Evolutionary conservation across 2,329 filamentous ascomycete species (phyloP), one percentile per base, ranked within the genome.

Genomic region (Periconia macrospinosa): DNA sequence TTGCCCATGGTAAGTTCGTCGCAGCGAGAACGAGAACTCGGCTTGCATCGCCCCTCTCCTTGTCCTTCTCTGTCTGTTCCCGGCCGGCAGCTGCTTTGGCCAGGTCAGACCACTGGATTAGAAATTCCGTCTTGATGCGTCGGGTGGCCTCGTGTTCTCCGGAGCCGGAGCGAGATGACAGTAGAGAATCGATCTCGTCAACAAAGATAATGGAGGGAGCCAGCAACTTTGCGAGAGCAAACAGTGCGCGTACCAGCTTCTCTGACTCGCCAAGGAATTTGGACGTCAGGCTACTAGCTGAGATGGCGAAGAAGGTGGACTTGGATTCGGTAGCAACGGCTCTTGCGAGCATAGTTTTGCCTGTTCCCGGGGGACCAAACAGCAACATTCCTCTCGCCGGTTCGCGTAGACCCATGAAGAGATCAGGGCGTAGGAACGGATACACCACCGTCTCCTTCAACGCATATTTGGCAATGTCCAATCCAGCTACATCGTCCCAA

Each of bases 131-230:
- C 76, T 99, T 99, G 69, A 97, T 96, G 51, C 94, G 85, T 53
- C 93, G 83, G 0, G 92, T 96, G 1, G 94, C 91, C 75, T 99
- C 94, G 65, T 97, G 90, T 68, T 97, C 94, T 1, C 90, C 88
- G 2, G 87, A 87, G 0, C 91, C 90, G 7, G 89, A 90, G 48
- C 94, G 83, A 15, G 92, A 86, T 1, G 92, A 96, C 0, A 99
- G 81, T 0, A 99, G 78, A 0, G 92, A 96, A 72, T 99, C 94
- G 58, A 99, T 99, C 71, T 99, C 94, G 67, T 99, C 94, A 5
- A 99, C 92, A 63, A 99, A 99, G 54, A 99, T 97, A 70, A 99
- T 97, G 56, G 90, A 94, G 0, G 94, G 94, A 0, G 94, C 92
- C 43, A 97, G 81, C 35, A 86, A 82, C 71, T 95, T 95, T 6